Evolutionary conservation across 441 rosid species (phyloP), one percentile per base, ranked within the genome.

Genomic region (Erodium trifolium): DNA sequence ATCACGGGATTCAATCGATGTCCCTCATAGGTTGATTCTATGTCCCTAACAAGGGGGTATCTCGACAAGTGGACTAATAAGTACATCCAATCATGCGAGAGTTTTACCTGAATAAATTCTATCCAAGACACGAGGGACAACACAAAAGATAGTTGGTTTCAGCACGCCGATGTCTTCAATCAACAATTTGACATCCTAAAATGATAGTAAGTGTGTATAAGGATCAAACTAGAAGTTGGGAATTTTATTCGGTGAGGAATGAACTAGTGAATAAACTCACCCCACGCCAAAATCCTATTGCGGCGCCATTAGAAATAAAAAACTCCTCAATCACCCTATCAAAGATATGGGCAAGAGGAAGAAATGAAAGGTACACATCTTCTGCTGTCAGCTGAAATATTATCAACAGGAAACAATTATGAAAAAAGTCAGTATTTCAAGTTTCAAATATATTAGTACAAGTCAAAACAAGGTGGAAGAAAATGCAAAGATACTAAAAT

Each of bases 71-170:
- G 51, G 67, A 34, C 60, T 18, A 27, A 31, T 17, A 10, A 37
- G 2, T 1, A 39, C 45, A 74, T 66, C 37, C 41, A 55, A 66
- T 68, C 27, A 47, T 10, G 57, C 6, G 13, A 71, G 31, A 23
- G 78, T 12, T 71, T 55, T 75, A 89, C 98, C 95, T 35, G 94
- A 73, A 80, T 90, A 75, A 72, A 94, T 78, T 79, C 96, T 84
- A 16, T 94, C 98, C 55, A 94, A 74, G n/a, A 94, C 99, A 71
- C 98, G 98, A 59, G 99, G 99, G 72, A 94, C 98, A 9, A 97
- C 99, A 70, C 97, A 90, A 78, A 94, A 90, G 66, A 90, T 73
- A 78, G 83, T 82, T 68, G 99, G 96, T 80, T 90, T 92, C 67
- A 94, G 87, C 89, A 84, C 99, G 60, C 87, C 90, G 62, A 94